Evolutionary conservation across 257 asterid species (phyloP).

Genomic region (Solanum pinnatisectum): DNA sequence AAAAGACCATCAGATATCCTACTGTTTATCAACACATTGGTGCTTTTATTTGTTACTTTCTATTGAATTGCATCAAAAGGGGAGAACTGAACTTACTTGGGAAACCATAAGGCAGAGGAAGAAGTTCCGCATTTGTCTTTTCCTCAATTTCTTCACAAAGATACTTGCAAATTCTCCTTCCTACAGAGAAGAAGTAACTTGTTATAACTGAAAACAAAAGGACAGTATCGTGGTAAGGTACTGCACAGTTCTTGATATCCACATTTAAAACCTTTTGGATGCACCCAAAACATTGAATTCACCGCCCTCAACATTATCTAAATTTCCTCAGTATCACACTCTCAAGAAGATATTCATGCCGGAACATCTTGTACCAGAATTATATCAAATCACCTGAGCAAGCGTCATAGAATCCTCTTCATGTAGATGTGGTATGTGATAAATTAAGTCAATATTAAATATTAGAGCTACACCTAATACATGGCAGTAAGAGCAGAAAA

Average conservation of each 20-base stretch:
- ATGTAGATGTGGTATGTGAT: background rate
- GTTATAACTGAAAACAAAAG: background rate
- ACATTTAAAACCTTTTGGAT: background rate
- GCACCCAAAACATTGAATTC: background rate
- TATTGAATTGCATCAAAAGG: background rate
- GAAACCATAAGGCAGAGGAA: slow-evolving; percentile 94
- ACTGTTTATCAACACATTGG: background rate
- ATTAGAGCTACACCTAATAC: background rate
- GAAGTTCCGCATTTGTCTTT: slow-evolving; percentile 87
- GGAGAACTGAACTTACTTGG: slow-evolving; percentile 44
- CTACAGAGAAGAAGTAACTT: slow-evolving; percentile 19
- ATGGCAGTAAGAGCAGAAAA: background rate
- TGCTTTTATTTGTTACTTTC: background rate
- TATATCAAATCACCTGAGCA: background rate
- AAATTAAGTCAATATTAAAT: background rate
- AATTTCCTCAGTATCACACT: background rate
- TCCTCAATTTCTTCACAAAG: slow-evolving; percentile 74
- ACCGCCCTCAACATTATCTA: background rate
- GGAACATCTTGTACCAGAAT: background rate
- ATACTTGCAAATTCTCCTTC: slow-evolving; percentile 85
- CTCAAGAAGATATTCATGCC: background rate
- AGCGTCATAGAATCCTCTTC: background rate
- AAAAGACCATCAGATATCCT: background rate
- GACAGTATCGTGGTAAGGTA: background rate
- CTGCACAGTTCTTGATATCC: background rate